Evolutionary conservation across 106 monocot species (phyloP), one percentile per base, ranked within the genome.

Genomic region (Dendrobium catenatum): DNA sequence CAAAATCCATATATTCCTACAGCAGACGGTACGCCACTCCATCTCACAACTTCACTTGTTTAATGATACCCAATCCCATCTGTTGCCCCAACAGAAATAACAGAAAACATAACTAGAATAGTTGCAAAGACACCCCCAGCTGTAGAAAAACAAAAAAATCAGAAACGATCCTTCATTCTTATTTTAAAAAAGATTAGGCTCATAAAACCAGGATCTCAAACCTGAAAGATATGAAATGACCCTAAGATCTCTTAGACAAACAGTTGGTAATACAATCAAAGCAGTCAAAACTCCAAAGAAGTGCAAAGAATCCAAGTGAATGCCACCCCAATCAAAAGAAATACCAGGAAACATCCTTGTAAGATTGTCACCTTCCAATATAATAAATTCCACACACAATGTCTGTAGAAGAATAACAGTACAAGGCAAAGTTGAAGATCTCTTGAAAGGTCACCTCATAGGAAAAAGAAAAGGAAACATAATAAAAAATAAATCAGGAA

Each of bases 1-100:
- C 99, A 99, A 85, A 99, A 99, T 31, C 99, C 99, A 86, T 90
- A 95, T 55, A 95, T 87, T 44, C 99, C 95, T 80, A 99, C 78
- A 37, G 95, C 88, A 86, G 91, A 92, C 46, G 93, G 99, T 47
- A 99, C 42, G 59, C 99, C 99, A 56, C 79, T 79, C 93, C 89
- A 99, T 44, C 89, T 90, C 33, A 93, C 86, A 29, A 86, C 47
- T 84, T 86, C 79, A 43, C 91, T 86, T 73, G 84, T 84, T 8
- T 87, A 83, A 82, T 91, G 88, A 51, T 91, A 95, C 42, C 95
- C 95, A 73, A 88, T 73, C 20, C 79, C 93, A 56, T 83, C 84
- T 0, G 80, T 85, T 9, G 79, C 66, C 80, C 98, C 95, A 77
- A 91, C 86, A 42, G 90, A 83, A 75, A 81, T 6, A 56, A 95